Evolutionary conservation across 495 filamentous ascomycete species (phyloP).

Genomic region (Penicillium cinerascens): DNA sequence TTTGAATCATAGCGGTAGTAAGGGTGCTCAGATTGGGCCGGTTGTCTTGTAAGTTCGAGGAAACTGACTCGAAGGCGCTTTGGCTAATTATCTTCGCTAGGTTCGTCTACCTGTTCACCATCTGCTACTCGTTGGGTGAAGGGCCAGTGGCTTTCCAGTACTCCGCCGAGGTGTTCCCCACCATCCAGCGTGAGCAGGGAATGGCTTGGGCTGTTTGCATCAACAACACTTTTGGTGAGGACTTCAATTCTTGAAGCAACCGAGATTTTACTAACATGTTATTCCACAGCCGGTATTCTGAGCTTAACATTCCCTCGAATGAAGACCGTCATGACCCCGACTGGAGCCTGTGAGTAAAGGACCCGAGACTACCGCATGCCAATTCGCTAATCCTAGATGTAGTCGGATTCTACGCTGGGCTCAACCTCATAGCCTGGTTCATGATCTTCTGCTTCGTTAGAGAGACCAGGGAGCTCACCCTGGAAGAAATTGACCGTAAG

Average conservation of each 20-base stretch:
- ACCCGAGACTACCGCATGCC: neutral
- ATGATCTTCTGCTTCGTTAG: constrained; percentile 50
- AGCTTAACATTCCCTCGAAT: constrained; percentile 51
- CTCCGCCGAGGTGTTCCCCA: constrained; percentile 50
- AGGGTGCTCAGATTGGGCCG: constrained; percentile 19
- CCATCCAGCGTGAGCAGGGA: constrained; percentile 44
- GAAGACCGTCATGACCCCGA: constrained; percentile 42
- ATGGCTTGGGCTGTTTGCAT: constrained; percentile 46
- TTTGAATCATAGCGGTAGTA: constrained; percentile 27
- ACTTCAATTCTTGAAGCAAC: neutral
- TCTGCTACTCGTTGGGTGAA: constrained; percentile 45
- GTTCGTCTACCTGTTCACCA: constrained; percentile 42
- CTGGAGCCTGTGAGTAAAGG: constrained; percentile 41
- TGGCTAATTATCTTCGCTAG: constrained; percentile 9
- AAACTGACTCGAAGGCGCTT: neutral
- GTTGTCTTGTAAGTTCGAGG: constrained; percentile 27
- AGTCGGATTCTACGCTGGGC: constrained; percentile 51
- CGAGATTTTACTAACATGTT: constrained; percentile 2
- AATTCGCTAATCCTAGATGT: neutral
- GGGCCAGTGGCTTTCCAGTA: constrained; percentile 52
- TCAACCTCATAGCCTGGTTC: constrained; percentile 47
- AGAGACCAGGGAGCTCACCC: constrained; percentile 47
- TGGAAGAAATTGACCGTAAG: constrained; percentile 38
- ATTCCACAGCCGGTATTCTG: constrained; percentile 34
- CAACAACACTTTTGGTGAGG: constrained; percentile 44